Base-by-base conservation (phyloP, 2,329 filamentous ascomycete species). In the Colletotrichum viniferum region DNA sequence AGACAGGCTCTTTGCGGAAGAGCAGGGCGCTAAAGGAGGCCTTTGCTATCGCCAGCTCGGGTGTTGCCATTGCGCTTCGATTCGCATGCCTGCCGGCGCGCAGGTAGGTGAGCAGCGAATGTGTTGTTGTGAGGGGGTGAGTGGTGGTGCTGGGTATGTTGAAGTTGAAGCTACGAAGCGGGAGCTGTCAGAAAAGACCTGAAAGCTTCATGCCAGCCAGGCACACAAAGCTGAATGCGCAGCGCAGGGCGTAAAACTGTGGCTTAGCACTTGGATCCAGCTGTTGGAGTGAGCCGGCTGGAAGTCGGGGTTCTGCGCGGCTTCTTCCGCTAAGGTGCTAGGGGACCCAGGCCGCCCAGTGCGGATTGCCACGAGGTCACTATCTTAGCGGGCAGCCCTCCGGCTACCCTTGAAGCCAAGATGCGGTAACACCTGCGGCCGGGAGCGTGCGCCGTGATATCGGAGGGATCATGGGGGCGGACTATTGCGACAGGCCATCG, bases 41-140 rank as follows among this genome's bases (percentile, higher is more conserved):
- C 86, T 95, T 96, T 77, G 94, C 92, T 79, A 96, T 95, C 80
- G 93, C 93, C 76, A 96, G 85, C 83, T 94, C 91, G 79, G 94
- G 92, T 60, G 92, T 92, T 21, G 92, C 89, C 92, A 94, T 94
- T 66, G 77, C 78, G 63, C 7, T 18, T 13, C 30, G 5, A 10
- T 43, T 65, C 48, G 70, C 73, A 64, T 65, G 38, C 73, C 69
- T 69, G 64, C 52, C 26, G 58, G 30, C 21, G 34, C 21, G 38
- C 62, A 60, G 21, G 34, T 12, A 48, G 48, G 21, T 28, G 58
- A 9, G 43, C 16, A 63, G 43, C 34, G 28, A 61, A 30, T 28
- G 32, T 38, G 26, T 34, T n/a, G 36, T 13, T 34, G 48, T 28
- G n/a, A 34, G 32, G n/a, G 58, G 60, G 21, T n/a, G 38, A 61